A percentile compares a stretch with the other conserved stretches of the same genome.
Evolutionary conservation across 352 stramenopile genomes (phyloP).

Genomic region (Globisporangium emineosum): DNA sequence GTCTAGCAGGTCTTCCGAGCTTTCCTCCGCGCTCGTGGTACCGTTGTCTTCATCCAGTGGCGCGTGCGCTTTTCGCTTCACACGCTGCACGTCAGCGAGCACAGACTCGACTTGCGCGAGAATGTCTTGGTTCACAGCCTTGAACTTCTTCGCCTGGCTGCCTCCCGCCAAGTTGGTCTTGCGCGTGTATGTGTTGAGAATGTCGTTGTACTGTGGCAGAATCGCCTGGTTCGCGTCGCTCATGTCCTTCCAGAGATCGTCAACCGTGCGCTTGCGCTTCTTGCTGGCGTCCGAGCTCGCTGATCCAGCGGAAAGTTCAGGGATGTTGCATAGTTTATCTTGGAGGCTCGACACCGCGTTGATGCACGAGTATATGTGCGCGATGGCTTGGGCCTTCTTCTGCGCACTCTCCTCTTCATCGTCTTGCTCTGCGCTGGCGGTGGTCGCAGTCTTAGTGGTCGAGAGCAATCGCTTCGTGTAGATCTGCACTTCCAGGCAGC

Average conservation of each 20-base stretch:
- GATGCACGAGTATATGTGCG: conserved; percentile 63
- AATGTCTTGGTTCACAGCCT: conserved; percentile 86
- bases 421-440: conserved; percentile 6
- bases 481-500: conserved; percentile 83
- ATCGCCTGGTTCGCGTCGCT: conserved; percentile 34
- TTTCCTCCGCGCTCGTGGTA: conserved; percentile 34
- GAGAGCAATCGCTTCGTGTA: conserved; percentile 77
- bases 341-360: conserved; percentile 58
- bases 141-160: conserved; percentile 83
- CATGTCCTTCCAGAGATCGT: conserved; percentile 59
- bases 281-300: conserved; percentile 25
- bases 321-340: conserved; percentile 62
- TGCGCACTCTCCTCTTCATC: conserved; percentile 24
- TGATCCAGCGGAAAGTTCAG: conserved; percentile 35
- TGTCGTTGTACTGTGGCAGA: conserved; percentile 76
- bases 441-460: conserved; percentile 31
- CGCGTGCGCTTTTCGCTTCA: conserved; percentile 83
- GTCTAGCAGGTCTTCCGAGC: conserved; percentile 54
- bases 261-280: conserved; percentile 62
- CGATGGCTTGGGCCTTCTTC: conserved; percentile 36
- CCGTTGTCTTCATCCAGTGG: conserved; percentile 38
- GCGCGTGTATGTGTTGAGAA: conserved; percentile 77
- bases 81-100: conserved; percentile 72
- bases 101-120: conserved; percentile 82
- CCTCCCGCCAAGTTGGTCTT: conserved; percentile 67